Conservation (phyloP, 306 rosid species). For the Cicer pinnatifidum region DNA sequence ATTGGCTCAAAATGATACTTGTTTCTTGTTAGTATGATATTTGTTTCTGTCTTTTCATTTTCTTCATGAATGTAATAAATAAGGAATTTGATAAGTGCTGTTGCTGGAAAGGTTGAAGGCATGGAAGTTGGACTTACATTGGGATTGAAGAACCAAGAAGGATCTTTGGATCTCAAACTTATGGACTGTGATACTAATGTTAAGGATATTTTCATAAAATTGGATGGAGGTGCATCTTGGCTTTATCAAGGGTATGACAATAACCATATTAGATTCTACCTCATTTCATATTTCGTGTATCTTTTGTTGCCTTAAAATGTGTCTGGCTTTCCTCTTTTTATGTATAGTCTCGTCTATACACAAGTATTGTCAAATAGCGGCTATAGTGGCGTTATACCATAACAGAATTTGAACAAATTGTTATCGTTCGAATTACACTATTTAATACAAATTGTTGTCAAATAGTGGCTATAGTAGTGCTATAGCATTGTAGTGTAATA, state of each 20-base stretch:
- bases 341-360: background rate
- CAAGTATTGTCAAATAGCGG: too few species aligned
- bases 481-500: too few species aligned
- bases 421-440: too few species aligned
- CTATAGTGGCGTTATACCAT: too few species aligned
- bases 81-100: slow-evolving; percentile 50
- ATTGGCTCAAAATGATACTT: slow-evolving; percentile 17
- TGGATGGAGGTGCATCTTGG: slow-evolving; percentile 98
- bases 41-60: slow-evolving; percentile 31
- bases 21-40: slow-evolving; percentile 26
- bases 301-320: slow-evolving; percentile 30
- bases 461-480: too few species aligned
- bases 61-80: slow-evolving; percentile 40
- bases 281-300: slow-evolving; percentile 33
- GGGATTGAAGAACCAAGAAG: slow-evolving; percentile 76
- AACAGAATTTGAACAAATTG: too few species aligned
- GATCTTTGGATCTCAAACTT: slow-evolving; percentile 72
- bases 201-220: slow-evolving; percentile 68
- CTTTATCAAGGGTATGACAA: slow-evolving; percentile 88
- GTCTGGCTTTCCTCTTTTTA: slow-evolving; percentile 13
- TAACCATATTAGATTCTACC: slow-evolving; percentile 24
- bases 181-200: slow-evolving; percentile 67
- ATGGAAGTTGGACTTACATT: slow-evolving; percentile 76
- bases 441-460: too few species aligned
- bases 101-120: slow-evolving; percentile 76